Evolutionary conservation across 306 rosid species (phyloP), one percentile per base, ranked within the genome.

Genomic region (Senna tora): DNA sequence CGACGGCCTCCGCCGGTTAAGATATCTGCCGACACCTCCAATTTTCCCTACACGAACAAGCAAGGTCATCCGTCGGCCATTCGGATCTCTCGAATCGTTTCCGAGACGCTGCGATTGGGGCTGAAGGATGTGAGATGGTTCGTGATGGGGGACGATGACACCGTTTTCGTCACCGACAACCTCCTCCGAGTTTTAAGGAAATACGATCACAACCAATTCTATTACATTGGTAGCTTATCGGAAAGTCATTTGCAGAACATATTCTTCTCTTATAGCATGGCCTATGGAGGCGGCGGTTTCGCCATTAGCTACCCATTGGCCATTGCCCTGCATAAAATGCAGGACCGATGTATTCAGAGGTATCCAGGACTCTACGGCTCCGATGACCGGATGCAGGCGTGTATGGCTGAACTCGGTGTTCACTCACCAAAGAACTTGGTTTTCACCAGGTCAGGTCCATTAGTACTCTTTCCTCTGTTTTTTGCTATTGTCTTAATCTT

Each of bases 361-460:
- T 95, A 95, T 64, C 99, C 99, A 0, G 86, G 81, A 1, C 68
- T 95, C 9, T 95, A 95, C 76, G 99, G 99, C n/a, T 95, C 99
- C 62, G 99, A 95, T 55, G 99, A 95, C 25, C 82, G 99, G 68
- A 90, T 95, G 84, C 99, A 95, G 28, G 99, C 99, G 19, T 95
- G 99, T 79, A 95, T 95, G 97, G 96, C 99, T 6, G 99, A 95
- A 82, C 97, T 95, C 75, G 99, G 99, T 22, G 97, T 95, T 64
- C 99, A 39, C 93, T 95, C 84, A 89, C 97, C 2, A 95, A 87
- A 63, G 88, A 95, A 84, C 81, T 90, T 82, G 99, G 99, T 17
- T 95, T 95, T 75, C 99, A 95, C 82, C 99, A 94, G 97, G 98
- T 94, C 99, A 94, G 97, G 91, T 94, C 11, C 1, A 43, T 77